phyloP scores from a whole-genome alignment of 2,329 filamentous ascomycete genomes.

The Trichoderma sp. region DNA sequence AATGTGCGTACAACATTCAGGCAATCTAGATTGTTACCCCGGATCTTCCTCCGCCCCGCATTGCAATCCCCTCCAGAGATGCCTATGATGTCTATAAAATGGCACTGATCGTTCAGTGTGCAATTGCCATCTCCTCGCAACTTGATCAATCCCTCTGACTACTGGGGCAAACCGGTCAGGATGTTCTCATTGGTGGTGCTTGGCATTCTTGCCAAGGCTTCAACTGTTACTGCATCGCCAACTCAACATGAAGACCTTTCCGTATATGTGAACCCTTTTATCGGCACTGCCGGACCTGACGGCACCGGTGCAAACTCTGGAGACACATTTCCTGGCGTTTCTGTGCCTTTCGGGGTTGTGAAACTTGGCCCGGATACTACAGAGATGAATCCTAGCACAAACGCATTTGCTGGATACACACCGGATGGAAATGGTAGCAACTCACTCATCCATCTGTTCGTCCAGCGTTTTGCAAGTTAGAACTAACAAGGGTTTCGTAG shows the following conservation, averaged over 20 bases:
- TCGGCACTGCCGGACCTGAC: constrained; percentile 47
- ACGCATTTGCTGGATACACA: constrained; percentile 38
- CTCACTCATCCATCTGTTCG: background rate
- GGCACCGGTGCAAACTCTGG: constrained; percentile 45
- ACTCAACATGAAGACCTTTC: background rate
- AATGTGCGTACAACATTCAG: background rate
- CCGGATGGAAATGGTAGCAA: constrained; percentile 37
- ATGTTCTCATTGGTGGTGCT: background rate
- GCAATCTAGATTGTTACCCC: background rate
- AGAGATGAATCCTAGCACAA: constrained; percentile 13
- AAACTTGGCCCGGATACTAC: constrained; percentile 45
- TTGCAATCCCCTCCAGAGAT: background rate
- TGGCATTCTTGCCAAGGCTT: background rate
- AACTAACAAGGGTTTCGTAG: background rate
- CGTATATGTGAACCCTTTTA: constrained; percentile 47
- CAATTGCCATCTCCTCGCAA: too few relatives aligned
- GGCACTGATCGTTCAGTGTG: background rate
- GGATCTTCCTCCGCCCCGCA: background rate
- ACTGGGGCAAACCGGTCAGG: background rate
- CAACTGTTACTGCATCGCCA: background rate
- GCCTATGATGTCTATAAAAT: background rate
- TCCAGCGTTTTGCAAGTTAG: too few relatives aligned
- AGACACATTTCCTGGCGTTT: constrained; percentile 43
- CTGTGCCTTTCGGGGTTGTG: constrained; percentile 44
- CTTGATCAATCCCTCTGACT: background rate